Conservation (phyloP, 2,329 filamentous ascomycete genomes). For the Phialophora tarda region DNA sequence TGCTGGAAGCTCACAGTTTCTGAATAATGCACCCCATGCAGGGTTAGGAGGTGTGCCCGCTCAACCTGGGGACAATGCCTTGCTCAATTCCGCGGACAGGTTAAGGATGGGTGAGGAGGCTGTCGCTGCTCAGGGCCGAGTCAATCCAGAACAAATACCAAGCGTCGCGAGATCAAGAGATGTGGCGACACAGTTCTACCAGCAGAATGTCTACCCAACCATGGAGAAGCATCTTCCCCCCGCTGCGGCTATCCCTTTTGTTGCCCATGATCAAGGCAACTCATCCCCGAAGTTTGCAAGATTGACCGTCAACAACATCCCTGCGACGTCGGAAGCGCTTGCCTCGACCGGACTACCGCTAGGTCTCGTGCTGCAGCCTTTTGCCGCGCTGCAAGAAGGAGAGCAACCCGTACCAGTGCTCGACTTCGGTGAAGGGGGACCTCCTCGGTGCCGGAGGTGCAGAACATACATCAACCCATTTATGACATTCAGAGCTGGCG, state of each 20-base stretch:
- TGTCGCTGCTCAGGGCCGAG: conserved; percentile 71
- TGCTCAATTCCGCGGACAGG: conserved; percentile 36
- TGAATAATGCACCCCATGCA: conserved; percentile 50
- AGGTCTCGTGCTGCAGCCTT: conserved; percentile 84
- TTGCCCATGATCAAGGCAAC: conserved; percentile 95
- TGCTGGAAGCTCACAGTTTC: conserved; percentile 29
- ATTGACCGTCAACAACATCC: conserved; percentile 91
- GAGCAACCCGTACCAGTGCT: conserved; percentile 88
- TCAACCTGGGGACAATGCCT: conserved; percentile 33
- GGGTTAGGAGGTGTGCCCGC: conserved; percentile 39
- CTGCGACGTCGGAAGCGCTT: conserved; percentile 78
- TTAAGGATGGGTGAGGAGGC: conserved; percentile 56
- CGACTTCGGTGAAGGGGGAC: conserved; percentile 90
- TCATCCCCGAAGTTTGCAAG: conserved; percentile 92
- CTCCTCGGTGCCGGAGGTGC: conserved; percentile 89
- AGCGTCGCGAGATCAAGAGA: conserved; percentile 89
- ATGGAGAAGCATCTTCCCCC: conserved; percentile 94
- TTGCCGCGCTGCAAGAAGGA: conserved; percentile 80
- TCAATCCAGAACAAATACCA: conserved; percentile 90
- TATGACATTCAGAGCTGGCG: conserved; percentile 93
- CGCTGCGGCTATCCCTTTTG: conserved; percentile 83
- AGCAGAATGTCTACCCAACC: conserved; percentile 87
- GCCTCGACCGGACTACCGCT: conserved; percentile 81
- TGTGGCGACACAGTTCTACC: conserved; percentile 78
- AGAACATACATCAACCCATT: conserved; percentile 98